These are phyloP conservation scores for Agrocybe praecox DNA, from an alignment of 768 basidiomycete genomes.

Conservation along the genomic window DNA sequence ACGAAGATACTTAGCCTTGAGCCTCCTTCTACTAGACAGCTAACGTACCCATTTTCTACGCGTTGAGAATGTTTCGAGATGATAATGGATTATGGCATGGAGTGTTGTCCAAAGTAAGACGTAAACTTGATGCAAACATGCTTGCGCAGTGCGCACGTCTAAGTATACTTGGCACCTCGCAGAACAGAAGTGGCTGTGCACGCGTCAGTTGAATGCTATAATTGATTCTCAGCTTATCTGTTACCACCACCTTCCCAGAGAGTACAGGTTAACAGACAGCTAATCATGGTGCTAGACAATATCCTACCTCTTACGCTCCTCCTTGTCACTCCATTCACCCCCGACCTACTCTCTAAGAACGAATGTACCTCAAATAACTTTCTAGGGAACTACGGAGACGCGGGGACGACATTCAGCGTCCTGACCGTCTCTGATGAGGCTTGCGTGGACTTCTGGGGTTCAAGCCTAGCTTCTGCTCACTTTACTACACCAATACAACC, in stretches of 20 bases:
- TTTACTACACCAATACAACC: conserved; percentile 16
- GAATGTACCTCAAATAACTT: conserved; percentile 53
- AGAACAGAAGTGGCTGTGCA: conserved; percentile 16
- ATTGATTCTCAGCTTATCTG: background rate
- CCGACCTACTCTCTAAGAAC: conserved; percentile 35
- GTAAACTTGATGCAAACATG: background rate
- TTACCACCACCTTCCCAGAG: background rate
- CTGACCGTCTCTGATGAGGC: conserved; percentile 35
- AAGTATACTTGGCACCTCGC: background rate
- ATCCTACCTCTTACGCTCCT: conserved; percentile 32
- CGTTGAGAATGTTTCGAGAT: conserved; percentile 8
- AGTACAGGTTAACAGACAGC: too few species aligned
- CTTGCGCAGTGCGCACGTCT: background rate
- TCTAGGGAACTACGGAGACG: conserved; percentile 58
- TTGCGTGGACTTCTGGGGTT: conserved; percentile 40
- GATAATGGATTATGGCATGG: conserved; percentile 10
- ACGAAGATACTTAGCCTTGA: background rate
- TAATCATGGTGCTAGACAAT: conserved; percentile 21
- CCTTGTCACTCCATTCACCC: conserved; percentile 48
- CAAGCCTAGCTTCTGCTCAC: conserved; percentile 27
- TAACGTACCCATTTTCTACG: conserved; percentile 24
- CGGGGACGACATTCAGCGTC: conserved; percentile 40
- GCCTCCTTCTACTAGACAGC: background rate
- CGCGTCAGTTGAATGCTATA: background rate
- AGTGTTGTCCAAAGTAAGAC: conserved; percentile 1